Evolutionary conservation across 805 yeast species (phyloP).

Genomic region (Kodamaea restingae): DNA sequence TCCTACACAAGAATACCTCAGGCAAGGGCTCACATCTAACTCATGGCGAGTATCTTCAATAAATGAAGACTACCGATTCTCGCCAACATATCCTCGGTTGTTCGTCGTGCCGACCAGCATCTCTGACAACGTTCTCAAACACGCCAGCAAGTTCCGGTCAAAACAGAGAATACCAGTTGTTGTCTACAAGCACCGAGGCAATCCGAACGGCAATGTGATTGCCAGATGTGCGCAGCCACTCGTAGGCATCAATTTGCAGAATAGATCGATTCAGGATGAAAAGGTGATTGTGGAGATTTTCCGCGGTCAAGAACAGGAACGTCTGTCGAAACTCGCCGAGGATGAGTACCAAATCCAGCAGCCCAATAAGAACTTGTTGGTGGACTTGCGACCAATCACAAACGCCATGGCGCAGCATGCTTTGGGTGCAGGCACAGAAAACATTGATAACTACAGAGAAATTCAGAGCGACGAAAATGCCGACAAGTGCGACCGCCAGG

Average conservation of each 20-base stretch:
- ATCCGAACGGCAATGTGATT: constrained; percentile 66
- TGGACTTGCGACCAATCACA: constrained; percentile 88
- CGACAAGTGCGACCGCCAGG: constrained; percentile 24
- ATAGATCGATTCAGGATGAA: constrained; percentile 89
- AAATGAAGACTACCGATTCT: constrained; percentile 61
- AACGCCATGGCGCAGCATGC: constrained; percentile 97
- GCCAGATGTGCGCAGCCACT: constrained; percentile 91
- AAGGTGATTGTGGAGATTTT: constrained; percentile 72
- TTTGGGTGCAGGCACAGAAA: constrained; percentile 96
- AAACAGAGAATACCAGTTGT: constrained; percentile 81
- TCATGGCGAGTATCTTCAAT: constrained; percentile 71
- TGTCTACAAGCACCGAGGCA: constrained; percentile 61
- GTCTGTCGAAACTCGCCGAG: constrained; percentile 15
- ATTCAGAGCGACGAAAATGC: constrained; percentile 11
- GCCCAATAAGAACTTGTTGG: constrained; percentile 58
- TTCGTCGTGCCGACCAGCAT: constrained; percentile 71
- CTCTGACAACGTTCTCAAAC: constrained; percentile 76
- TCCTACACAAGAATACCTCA: constrained; percentile 56
- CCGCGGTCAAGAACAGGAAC: constrained; percentile 45
- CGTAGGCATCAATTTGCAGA: constrained; percentile 77
- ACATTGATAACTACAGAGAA: constrained; percentile 75
- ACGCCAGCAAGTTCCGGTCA: constrained; percentile 83
- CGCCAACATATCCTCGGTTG: constrained; percentile 69
- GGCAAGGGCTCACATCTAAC: constrained; percentile 58
- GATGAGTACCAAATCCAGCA: constrained; percentile 25